Evolutionary conservation across 1,284 basidiomycete genomes (phyloP), one percentile per base, ranked within the genome.

Genomic region (Ustilago cynodontis): DNA sequence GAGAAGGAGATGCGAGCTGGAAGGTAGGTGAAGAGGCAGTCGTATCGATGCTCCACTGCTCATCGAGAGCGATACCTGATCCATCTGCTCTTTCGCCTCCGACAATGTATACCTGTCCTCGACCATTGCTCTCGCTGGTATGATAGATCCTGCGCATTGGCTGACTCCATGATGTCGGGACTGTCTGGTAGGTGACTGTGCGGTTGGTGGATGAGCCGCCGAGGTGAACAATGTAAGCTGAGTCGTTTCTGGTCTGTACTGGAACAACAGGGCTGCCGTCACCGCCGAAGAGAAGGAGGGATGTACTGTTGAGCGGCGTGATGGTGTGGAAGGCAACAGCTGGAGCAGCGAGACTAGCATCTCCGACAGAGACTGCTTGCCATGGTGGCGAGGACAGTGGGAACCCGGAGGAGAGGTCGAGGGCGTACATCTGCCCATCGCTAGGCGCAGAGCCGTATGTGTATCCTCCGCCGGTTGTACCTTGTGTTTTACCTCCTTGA

Each of bases 401-500:
- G 16, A 81, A 83, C 45, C 59, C 20, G 1, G 60, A 33, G 1
- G 75, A 72, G 20, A 83, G 64, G 53, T 83, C 78, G 54, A 83
- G 72, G 1, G 65, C 35, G 51, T 77, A 74, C 57, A 82, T 74
- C 24, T 80, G 74, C 14, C 57, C 63, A 51, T 77, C 67, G 58
- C 60, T 74, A 3, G 79, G 81, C 2, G 75, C 82, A 4, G 79
- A 81, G 49, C 35, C 71, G 64, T 79, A 83, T 2, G 82, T 81
- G 57, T 71, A 82, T 14, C 78, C 79, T 16, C 73, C 74, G 31
- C 80, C 80, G 1, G 62, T 62, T 28, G 63, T 66, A 26, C 78
- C 81, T 35, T 79, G 74, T 2, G 80, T 82, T 56, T 83, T 82
- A 49, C 82, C 82, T 16, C 82, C 82, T 49, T 83, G 81, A 6